Percentiles rank a stretch among this genome's conserved stretches.
phyloP scores from a whole-genome alignment of 2,329 filamentous ascomycete genomes.

The Colletotrichum cereale region DNA sequence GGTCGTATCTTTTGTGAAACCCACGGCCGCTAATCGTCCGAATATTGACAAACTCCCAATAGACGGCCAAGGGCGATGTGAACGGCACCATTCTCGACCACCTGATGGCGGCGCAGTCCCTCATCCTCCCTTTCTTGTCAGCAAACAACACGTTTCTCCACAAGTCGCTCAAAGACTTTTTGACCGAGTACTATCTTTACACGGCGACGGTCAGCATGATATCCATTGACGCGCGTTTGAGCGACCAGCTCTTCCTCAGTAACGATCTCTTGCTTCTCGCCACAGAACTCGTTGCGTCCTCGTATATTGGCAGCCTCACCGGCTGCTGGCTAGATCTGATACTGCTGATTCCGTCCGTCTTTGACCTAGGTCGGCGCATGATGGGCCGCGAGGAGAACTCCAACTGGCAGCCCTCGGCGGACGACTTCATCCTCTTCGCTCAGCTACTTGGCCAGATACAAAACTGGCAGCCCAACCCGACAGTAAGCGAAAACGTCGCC shows the following conservation, averaged over 20 bases:
- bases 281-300: constrained; percentile 45
- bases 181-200: constrained; percentile 63
- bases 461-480: constrained; percentile 53
- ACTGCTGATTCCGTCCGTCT: constrained; percentile 54
- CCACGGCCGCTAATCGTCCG: not conserved
- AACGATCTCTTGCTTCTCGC: constrained; percentile 49
- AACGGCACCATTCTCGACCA: constrained; percentile 61
- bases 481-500: constrained; percentile 52
- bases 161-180: constrained; percentile 56
- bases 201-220: constrained; percentile 62
- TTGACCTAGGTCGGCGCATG: constrained; percentile 57
- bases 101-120: constrained; percentile 56
- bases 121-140: constrained; percentile 54
- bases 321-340: constrained; percentile 56
- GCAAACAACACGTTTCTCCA: constrained; percentile 49
- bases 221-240: constrained; percentile 52
- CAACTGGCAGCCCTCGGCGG: constrained; percentile 47
- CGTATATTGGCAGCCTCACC: constrained; percentile 53
- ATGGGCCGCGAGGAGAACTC: constrained; percentile 46
- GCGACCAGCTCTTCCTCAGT: constrained; percentile 48
- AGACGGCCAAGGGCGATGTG: constrained; percentile 58
- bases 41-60: constrained; percentile 12
- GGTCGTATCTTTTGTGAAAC: not conserved
- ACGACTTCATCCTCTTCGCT: constrained; percentile 58
- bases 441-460: constrained; percentile 57